These are phyloP conservation scores for Euptelea pleiosperma DNA, from an alignment of 164 flowering plant species.

Conservation along the genomic window DNA sequence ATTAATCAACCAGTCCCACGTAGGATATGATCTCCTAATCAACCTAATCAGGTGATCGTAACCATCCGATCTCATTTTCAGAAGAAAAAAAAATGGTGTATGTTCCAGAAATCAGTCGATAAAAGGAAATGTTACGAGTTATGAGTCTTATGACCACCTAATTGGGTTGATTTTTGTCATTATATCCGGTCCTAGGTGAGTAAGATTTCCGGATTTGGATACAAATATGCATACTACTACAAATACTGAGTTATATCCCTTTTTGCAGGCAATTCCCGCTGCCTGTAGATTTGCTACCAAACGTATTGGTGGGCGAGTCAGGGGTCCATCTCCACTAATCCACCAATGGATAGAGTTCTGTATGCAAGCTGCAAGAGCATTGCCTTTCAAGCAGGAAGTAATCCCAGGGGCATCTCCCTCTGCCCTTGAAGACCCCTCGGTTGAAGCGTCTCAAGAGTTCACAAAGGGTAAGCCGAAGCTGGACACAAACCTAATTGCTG, in stretches of 20 bases:
- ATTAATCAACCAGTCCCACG: too few relatives aligned
- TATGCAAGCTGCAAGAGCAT: constrained; percentile 69
- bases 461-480: constrained; percentile 49
- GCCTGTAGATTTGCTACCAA: constrained; percentile 42
- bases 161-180: too few relatives aligned
- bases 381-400: constrained; percentile 76
- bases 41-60: too few relatives aligned
- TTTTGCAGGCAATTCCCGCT: constrained; percentile 72
- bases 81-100: too few relatives aligned
- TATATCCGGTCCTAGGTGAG: too few relatives aligned
- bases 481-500: constrained; percentile 79
- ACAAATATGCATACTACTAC: too few relatives aligned
- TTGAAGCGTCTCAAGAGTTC: constrained; percentile 24
- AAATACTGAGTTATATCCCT: background rate
- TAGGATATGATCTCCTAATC: too few relatives aligned
- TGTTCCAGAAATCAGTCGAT: too few relatives aligned
- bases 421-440: constrained; percentile 29
- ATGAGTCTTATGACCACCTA: too few relatives aligned
- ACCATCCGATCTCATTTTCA: too few relatives aligned
- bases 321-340: constrained; percentile 82
- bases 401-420: constrained; percentile 77
- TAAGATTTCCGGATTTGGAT: too few relatives aligned
- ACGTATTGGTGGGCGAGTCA: constrained; percentile 65
- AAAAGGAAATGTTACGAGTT: too few relatives aligned
- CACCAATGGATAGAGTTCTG: constrained; percentile 96